Conservation (phyloP, 2,329 filamentous ascomycete species). For the Rhynchosporium graminicola region DNA sequence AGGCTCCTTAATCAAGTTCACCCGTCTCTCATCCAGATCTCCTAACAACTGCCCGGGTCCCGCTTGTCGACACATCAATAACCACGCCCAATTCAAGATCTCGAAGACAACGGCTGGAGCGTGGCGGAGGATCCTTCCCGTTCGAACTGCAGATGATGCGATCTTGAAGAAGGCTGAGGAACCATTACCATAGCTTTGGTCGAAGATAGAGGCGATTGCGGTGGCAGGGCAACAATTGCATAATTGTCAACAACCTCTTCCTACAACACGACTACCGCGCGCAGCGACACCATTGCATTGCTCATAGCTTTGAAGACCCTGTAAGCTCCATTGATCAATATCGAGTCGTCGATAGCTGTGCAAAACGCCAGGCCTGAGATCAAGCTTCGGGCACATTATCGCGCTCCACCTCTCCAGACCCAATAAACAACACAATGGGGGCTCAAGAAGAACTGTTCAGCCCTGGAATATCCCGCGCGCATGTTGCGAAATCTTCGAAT, state of each 20-base stretch:
- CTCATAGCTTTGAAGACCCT: background rate
- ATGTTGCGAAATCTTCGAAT: slow-evolving; percentile 33
- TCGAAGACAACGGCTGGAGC: slow-evolving; percentile 15
- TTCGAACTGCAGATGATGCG: slow-evolving; percentile 22
- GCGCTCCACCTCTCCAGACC: slow-evolving; percentile 3
- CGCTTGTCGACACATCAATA: slow-evolving; percentile 14
- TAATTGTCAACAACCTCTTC: slow-evolving; percentile 21
- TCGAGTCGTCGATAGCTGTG: background rate
- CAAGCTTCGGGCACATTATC: slow-evolving; percentile 3
- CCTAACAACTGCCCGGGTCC: slow-evolving; percentile 15
- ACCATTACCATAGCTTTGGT: slow-evolving; percentile 15
- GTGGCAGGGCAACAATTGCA: slow-evolving; percentile 34
- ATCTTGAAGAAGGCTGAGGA: slow-evolving; percentile 22
- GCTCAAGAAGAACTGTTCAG: slow-evolving; percentile 33
- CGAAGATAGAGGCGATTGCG: slow-evolving; percentile 23
- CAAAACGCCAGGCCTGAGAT: background rate
- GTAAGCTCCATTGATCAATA: background rate
- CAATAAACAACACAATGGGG: slow-evolving; percentile 32
- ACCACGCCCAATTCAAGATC: slow-evolving; percentile 14
- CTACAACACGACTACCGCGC: slow-evolving; percentile 14
- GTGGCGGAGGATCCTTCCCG: slow-evolving; percentile 23
- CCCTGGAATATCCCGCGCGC: slow-evolving; percentile 31
- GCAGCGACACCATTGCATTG: slow-evolving; percentile 10
- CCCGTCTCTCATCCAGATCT: background rate
- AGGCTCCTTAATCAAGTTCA: slow-evolving; percentile 6